Base-by-base conservation (phyloP, 768 basidiomycete species). In the Kwoniella sp. region DNA sequence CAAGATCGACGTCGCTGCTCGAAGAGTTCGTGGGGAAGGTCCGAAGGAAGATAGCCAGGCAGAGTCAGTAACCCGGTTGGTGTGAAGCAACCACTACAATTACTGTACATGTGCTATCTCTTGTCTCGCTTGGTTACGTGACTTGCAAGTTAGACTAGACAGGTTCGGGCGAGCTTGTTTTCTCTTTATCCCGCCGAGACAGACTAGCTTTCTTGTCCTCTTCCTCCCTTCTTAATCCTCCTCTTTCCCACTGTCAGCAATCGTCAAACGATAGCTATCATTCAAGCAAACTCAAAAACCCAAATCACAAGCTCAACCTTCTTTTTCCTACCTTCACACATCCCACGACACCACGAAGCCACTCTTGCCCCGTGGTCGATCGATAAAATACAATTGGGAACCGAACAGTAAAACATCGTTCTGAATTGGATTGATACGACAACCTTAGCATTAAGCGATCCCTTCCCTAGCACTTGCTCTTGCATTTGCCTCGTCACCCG, bases 111-210 rank as follows among this genome's bases (percentile, higher is more conserved):
- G n/a, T n/a, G n/a, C n/a, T n/a, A n/a, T n/a, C 41, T 17, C 15
- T 11, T 45, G 41, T 45, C 41, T 45, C 41, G 41, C 41, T 45
- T 45, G 41, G 41, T 45, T 45, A 45, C 41, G 41, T 45, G 41
- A 45, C 41, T 45, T 17, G 41, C 41, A 45, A 45, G 15, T 45
- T 17, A 45, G 41, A 45, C 41, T 45, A 45, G 41, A 8, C 41
- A 45, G 41, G 41, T 45, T 45, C 20, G 41, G 41, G 20, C 41
- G 15, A 45, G 41, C 41, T 20, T 45, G 41, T 45, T 20, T 9
- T 17, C 41, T 45, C 41, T 45, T 20, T 11, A 45, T 45, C 41
- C n/a, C 41, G 41, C 41, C 41, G 41, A 45, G 41, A 20, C 13
- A 45, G 15, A 45, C 41, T 45, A 17, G 11, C n/a, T n/a, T n/a